phyloP scores from a whole-genome alignment of 2,329 filamentous ascomycete genomes.

The Cryphonectria radicalis region DNA sequence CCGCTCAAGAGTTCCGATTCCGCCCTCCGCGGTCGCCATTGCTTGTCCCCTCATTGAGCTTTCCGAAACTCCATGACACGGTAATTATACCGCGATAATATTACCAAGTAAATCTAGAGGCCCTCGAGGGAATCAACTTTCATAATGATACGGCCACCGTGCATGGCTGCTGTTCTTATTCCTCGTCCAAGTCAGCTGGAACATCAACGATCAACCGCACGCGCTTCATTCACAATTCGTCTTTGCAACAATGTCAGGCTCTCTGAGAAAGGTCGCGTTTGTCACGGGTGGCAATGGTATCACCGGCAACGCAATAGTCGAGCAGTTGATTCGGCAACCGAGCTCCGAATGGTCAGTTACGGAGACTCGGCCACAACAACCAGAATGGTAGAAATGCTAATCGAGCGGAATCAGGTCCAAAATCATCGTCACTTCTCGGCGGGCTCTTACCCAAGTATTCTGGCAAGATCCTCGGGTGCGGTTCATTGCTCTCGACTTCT shows the following conservation, averaged over 20 bases:
- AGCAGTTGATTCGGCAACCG: slow-evolving; percentile 36
- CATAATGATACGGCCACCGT: too few relatives aligned
- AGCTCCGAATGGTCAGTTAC: slow-evolving; percentile 24
- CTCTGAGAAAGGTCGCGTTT: slow-evolving; percentile 13
- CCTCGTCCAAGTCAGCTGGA: too few relatives aligned
- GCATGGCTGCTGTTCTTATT: too few relatives aligned
- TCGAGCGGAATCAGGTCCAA: slow-evolving; percentile 16
- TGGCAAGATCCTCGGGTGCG: slow-evolving; percentile 28
- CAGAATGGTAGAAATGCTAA: neutral
- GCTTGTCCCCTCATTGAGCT: too few relatives aligned
- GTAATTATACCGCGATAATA: too few relatives aligned
- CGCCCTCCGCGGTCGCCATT: too few relatives aligned
- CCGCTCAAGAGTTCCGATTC: too few relatives aligned
- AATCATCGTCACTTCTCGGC: slow-evolving; percentile 28
- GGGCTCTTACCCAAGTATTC: slow-evolving; percentile 19
- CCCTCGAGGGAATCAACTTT: too few relatives aligned
- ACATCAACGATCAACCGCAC: neutral
- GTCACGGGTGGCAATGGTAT: slow-evolving; percentile 40
- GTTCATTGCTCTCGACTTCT: slow-evolving; percentile 28
- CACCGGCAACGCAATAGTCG: slow-evolving; percentile 40
- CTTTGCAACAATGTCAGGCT: neutral
- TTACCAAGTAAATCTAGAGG: too few relatives aligned
- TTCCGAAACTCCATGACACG: too few relatives aligned
- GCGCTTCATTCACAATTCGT: neutral
- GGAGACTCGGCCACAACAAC: neutral